Percentiles rank a stretch among this genome's conserved stretches.
Conservation (phyloP, 1,284 basidiomycete species). For the Leccinum subrobustum region DNA sequence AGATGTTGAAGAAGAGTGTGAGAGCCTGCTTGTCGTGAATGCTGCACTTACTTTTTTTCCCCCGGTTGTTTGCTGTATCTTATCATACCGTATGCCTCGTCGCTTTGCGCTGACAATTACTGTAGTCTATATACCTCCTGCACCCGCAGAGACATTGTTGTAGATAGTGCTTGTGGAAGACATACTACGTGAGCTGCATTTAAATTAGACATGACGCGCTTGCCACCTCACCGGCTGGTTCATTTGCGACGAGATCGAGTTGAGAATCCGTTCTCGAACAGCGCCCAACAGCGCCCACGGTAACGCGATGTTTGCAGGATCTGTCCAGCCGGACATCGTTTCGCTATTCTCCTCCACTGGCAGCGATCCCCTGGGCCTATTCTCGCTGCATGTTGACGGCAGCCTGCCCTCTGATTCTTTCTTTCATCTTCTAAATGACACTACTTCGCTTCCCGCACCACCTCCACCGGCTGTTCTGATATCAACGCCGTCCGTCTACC, state of each 20-base stretch:
- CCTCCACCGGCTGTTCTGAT: constrained; percentile 46
- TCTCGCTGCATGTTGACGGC: constrained; percentile 50
- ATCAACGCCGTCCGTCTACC: constrained; percentile 33
- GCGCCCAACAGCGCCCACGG: not conserved
- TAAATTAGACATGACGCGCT: constrained; percentile 11
- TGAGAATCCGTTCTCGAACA: constrained; percentile 18
- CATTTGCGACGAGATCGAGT: constrained; percentile 21
- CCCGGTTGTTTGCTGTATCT: constrained; percentile 17
- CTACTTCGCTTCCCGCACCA: constrained; percentile 51
- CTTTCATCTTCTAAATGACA: constrained; percentile 64
- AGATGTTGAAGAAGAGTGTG: constrained; percentile 46
- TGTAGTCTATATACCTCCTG: constrained; percentile 15
- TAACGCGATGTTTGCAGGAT: constrained; percentile 48
- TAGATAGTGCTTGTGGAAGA: not conserved
- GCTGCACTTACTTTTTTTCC: not conserved
- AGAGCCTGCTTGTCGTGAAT: constrained; percentile 25
- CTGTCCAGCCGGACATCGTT: constrained; percentile 63
- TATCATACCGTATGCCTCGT: constrained; percentile 16
- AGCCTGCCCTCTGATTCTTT: constrained; percentile 62
- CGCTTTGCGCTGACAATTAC: not conserved
- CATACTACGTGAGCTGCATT: not conserved
- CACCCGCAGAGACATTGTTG: constrained; percentile 7
- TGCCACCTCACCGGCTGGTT: constrained; percentile 4
- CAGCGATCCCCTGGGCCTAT: constrained; percentile 61
- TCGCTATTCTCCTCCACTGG: constrained; percentile 81